Base-by-base conservation (phyloP, 116 monocot genomes). In the Phalaenopsis hybrid region DNA sequence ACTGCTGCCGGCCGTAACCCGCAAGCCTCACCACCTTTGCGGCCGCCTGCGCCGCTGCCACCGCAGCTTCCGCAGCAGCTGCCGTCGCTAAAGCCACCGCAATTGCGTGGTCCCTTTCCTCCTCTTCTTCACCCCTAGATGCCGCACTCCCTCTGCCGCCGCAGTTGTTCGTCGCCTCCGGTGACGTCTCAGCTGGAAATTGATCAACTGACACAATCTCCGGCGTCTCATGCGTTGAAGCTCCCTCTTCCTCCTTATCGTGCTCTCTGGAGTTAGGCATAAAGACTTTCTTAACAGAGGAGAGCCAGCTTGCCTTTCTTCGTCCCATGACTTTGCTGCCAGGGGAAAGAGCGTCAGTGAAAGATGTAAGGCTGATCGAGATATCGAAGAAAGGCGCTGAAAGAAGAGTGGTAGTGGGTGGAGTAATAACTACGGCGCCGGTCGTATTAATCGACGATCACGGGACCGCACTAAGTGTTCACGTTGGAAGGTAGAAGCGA, bases 161-260 rank as follows among this genome's bases (percentile, higher is more conserved):
- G 8, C 55, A 70, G 50, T 65, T 79, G 48, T 78, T 85, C 28
- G 83, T 83, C 31, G 80, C 76, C n/a, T 91, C 93, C 57, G 83
- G 86, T 43, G 91, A 89, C 65, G 89, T 89, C 59, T 88, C 88
- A 44, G 44, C 88, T 65, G 93, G 91, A 34, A 93, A 89, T 16
- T 91, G 85, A 85, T 91, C 91, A 37, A 89, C 81, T 9, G 85
- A 85, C 69, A 89, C 86, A 1, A 89, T 89, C 88, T 93, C 93
- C 85, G 89, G 87, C 85, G 84, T 84, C 80, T 81, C 75, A 8
- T 77, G 46, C 17, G 7, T 74, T 13, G 25, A 79, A 59, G 5
- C 87, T n/a, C 69, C 86, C 8, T 74, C 81, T 75, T 79, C 83
- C 79, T 67, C 75, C 48, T 76, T 81, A 6, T 41, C 10, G 16